phyloP scores from a whole-genome alignment of 306 rosid genomes.

The Prunus campanulata region DNA sequence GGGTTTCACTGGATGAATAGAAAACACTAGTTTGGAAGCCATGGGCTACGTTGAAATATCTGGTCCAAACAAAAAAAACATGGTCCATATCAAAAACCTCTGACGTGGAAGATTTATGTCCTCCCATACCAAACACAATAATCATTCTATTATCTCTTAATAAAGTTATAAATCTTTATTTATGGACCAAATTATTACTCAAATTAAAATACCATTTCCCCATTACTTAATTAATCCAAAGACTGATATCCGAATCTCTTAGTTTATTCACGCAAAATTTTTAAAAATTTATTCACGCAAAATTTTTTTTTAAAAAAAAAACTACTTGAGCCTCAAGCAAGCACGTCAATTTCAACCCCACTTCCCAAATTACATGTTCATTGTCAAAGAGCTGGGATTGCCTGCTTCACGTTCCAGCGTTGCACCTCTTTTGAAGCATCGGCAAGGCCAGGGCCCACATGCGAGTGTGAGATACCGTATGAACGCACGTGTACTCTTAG shows the following conservation, averaged over 20 bases:
- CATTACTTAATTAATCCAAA: not conserved
- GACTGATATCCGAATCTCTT: slow-evolving; percentile 17
- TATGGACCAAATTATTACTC: not conserved
- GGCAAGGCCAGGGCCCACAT: too few species aligned
- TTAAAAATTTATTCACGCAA: not conserved
- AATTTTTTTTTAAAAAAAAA: not conserved
- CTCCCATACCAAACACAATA: slow-evolving; percentile 5
- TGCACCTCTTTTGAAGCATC: not conserved
- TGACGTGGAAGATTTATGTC: slow-evolving; percentile 23
- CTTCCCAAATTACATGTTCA: not conserved
- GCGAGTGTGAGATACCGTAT: not conserved
- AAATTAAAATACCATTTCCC: not conserved
- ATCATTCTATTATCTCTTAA: not conserved
- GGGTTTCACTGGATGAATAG: not conserved
- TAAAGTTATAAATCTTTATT: not conserved
- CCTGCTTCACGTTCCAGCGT: not conserved
- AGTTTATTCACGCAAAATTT: not conserved
- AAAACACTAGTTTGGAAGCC: not conserved
- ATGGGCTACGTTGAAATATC: not conserved
- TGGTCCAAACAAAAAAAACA: slow-evolving; percentile 6
- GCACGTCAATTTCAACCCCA: not conserved
- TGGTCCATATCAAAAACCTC: slow-evolving; percentile 6
- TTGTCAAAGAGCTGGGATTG: not conserved
- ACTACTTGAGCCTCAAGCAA: slow-evolving; percentile 39
- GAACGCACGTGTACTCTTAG: slow-evolving; percentile 8